phyloP scores from a whole-genome alignment of 257 asterid genomes.

The Petunia secreta region DNA sequence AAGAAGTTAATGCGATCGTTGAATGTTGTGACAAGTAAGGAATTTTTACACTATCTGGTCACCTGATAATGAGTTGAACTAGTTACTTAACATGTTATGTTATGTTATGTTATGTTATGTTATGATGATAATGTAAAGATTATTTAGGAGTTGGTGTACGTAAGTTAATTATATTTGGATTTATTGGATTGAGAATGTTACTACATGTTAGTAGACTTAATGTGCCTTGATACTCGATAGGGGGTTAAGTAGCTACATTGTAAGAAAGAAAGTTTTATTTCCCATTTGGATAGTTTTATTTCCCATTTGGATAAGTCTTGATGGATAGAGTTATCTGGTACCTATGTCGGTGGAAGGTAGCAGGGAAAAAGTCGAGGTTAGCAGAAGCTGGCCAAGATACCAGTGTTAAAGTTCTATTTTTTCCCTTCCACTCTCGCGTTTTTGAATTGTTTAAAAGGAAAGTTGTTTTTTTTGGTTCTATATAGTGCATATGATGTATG shows the following conservation, averaged over 20 bases:
- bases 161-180: neutral
- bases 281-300: neutral
- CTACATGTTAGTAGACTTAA: neutral
- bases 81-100: neutral
- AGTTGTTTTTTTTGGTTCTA: neutral
- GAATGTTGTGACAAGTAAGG: constrained; percentile 89
- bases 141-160: neutral
- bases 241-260: neutral
- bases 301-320: neutral
- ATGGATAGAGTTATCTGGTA: too few species aligned
- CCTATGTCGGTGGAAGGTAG: too few species aligned
- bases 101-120: neutral
- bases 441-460: neutral
- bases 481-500: neutral
- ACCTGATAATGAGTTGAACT: neutral
- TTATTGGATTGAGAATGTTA: neutral
- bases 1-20: constrained; percentile 86
- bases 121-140: neutral
- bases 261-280: neutral
- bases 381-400: too few species aligned
- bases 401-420: too few species aligned
- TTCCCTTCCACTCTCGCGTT: neutral
- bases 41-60: constrained; percentile 6
- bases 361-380: too few species aligned
- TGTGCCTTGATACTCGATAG: neutral